Conservation (phyloP, 257 asterid genomes). For the Parsonsia alboflavescens region DNA sequence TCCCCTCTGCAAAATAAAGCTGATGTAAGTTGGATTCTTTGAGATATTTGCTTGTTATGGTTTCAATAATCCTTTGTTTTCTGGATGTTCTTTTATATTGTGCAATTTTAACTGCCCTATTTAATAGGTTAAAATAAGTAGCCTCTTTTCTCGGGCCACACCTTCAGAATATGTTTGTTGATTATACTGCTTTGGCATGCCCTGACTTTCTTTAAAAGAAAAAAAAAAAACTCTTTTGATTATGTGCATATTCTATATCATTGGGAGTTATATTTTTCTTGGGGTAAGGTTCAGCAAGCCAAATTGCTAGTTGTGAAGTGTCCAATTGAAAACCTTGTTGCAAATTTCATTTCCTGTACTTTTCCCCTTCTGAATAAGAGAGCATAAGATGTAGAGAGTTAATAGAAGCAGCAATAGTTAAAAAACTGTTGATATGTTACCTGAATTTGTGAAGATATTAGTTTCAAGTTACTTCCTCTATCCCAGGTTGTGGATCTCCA, state of each 20-base stretch:
- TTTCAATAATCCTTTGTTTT: background rate
- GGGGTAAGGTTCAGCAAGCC: background rate
- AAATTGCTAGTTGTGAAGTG: background rate
- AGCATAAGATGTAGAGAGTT: background rate
- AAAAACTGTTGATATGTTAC: background rate
- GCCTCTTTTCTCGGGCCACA: background rate
- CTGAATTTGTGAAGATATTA: background rate
- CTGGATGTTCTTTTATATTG: background rate
- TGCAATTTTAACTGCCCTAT: background rate
- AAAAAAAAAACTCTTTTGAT: too few species aligned
- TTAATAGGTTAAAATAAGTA: background rate
- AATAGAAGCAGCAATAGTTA: background rate
- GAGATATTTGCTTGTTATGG: background rate
- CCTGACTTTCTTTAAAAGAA: background rate
- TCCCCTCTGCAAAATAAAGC: constrained; percentile 75
- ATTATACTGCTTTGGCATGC: background rate
- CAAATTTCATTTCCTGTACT: background rate
- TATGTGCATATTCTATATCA: background rate
- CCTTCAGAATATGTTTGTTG: background rate
- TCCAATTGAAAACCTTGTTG: background rate
- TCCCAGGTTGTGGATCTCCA: background rate
- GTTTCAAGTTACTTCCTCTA: background rate
- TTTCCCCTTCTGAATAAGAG: background rate
- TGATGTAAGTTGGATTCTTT: constrained; percentile 46
- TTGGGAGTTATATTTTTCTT: background rate